Percentiles rank a stretch among this genome's conserved stretches.
phyloP scores from a whole-genome alignment of 2,329 filamentous ascomycete species.

The Calycina herbarum region DNA sequence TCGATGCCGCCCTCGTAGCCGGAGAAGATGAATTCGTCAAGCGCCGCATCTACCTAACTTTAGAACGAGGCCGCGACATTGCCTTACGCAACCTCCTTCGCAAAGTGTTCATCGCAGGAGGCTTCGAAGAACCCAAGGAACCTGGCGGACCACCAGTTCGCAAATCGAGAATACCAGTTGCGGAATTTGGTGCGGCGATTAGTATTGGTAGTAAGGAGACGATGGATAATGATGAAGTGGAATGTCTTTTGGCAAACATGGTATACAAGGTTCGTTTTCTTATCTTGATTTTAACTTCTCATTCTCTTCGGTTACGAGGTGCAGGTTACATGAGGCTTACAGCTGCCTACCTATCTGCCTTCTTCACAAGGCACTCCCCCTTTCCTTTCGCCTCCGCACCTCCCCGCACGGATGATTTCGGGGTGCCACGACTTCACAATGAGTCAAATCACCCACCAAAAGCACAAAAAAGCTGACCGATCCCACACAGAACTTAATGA shows the following conservation, averaged over 20 bases:
- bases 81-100: slow-evolving; percentile 87
- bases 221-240: slow-evolving; percentile 88
- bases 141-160: slow-evolving; percentile 61
- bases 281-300: slow-evolving; percentile 6
- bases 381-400: slow-evolving; percentile 12
- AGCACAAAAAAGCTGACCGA: slow-evolving; percentile 15
- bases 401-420: slow-evolving; percentile 16
- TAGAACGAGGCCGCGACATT: slow-evolving; percentile 90
- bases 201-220: slow-evolving; percentile 66
- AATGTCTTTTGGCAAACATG: slow-evolving; percentile 92
- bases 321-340: background rate
- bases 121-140: slow-evolving; percentile 76
- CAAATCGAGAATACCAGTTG: slow-evolving; percentile 76
- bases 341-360: slow-evolving; percentile 10
- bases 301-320: background rate
- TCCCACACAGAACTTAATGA: slow-evolving; percentile 59
- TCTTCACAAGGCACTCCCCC: slow-evolving; percentile 20
- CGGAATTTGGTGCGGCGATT: slow-evolving; percentile 83
- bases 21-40: slow-evolving; percentile 93
- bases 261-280: slow-evolving; percentile 84
- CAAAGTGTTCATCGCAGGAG: slow-evolving; percentile 84
- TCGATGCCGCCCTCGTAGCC: slow-evolving; percentile 76
- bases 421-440: slow-evolving; percentile 14
- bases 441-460: slow-evolving; percentile 12
- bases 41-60: slow-evolving; percentile 87